Conservation (phyloP, 1,139 yeast species). For the Meyerozyma elateridarum region DNA sequence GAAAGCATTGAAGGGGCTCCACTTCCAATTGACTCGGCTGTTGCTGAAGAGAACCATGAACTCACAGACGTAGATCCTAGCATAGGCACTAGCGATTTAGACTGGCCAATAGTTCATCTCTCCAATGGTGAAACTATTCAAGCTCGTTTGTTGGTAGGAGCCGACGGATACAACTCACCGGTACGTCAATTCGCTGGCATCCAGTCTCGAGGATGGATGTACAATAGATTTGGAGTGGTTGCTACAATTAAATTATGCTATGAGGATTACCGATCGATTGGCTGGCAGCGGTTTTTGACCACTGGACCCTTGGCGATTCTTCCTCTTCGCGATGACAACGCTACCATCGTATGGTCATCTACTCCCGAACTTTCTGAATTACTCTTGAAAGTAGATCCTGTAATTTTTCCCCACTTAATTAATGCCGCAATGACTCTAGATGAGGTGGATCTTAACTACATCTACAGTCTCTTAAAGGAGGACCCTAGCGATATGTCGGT, state of each 20-base stretch:
- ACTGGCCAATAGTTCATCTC: constrained; percentile 77
- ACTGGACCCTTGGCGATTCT: constrained; percentile 92
- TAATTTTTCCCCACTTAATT: constrained; percentile 62
- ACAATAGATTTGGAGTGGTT: constrained; percentile 84
- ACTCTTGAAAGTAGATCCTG: constrained; percentile 53
- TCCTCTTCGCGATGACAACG: constrained; percentile 81
- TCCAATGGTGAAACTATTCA: constrained; percentile 60
- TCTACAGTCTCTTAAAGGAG: constrained; percentile 26
- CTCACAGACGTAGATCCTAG: constrained; percentile 12
- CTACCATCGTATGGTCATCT: constrained; percentile 91
- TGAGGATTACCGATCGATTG: constrained; percentile 64
- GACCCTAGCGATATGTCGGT: constrained; percentile 46
- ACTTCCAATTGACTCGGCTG: constrained; percentile 22
- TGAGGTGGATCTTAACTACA: constrained; percentile 39
- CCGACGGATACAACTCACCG: constrained; percentile 95
- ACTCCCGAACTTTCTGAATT: constrained; percentile 70
- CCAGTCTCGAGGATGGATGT: constrained; percentile 88
- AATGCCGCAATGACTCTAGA: constrained; percentile 82
- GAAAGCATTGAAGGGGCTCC: too few species aligned
- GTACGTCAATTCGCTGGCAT: constrained; percentile 80
- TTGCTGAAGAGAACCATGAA: constrained; percentile 12
- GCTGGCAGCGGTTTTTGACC: constrained; percentile 92
- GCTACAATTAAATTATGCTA: constrained; percentile 75
- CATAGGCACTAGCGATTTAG: constrained; percentile 28
- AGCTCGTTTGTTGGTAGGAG: constrained; percentile 81